A percentile compares a stretch with the other conserved stretches of the same genome.
These are phyloP conservation scores for Medakamo hakoo DNA, from an alignment of 139 green algal species.

Conservation along the genomic window DNA sequence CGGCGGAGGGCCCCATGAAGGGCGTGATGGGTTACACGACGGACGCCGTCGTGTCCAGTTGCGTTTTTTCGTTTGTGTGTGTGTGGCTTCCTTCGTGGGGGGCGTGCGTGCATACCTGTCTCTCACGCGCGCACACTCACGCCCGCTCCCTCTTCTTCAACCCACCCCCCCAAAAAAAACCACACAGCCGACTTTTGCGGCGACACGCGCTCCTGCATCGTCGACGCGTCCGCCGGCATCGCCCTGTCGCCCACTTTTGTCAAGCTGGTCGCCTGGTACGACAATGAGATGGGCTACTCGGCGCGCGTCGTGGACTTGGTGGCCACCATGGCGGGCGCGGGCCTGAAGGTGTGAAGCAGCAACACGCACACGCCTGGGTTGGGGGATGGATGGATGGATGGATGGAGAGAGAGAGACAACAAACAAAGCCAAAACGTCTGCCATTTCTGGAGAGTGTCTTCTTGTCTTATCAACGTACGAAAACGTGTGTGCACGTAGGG, in stretches of 20 bases:
- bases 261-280: slow-evolving; percentile 93
- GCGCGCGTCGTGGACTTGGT: slow-evolving; percentile 8
- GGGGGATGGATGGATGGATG: background rate
- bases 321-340: slow-evolving; percentile 9
- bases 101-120: too few relatives aligned
- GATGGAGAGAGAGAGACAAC: background rate
- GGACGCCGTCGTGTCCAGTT: slow-evolving; percentile 14
- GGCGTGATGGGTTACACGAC: slow-evolving; percentile 55
- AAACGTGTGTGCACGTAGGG: background rate
- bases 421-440: background rate
- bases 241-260: slow-evolving; percentile 72
- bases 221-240: slow-evolving; percentile 84
- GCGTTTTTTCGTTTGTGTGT: too few relatives aligned
- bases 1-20: slow-evolving; percentile 54
- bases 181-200: slow-evolving; percentile 83
- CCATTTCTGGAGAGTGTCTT: too few relatives aligned
- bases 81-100: too few relatives aligned
- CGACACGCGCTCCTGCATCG: slow-evolving; percentile 63
- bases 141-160: too few relatives aligned
- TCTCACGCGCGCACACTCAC: too few relatives aligned
- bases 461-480: too few relatives aligned
- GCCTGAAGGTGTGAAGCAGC: background rate
- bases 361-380: background rate
- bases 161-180: too few relatives aligned
- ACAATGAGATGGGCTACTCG: slow-evolving; percentile 85